Evolutionary conservation across 306 rosid genomes (phyloP), one percentile per base, ranked within the genome.

Genomic region (Leucaena leucocephala): DNA sequence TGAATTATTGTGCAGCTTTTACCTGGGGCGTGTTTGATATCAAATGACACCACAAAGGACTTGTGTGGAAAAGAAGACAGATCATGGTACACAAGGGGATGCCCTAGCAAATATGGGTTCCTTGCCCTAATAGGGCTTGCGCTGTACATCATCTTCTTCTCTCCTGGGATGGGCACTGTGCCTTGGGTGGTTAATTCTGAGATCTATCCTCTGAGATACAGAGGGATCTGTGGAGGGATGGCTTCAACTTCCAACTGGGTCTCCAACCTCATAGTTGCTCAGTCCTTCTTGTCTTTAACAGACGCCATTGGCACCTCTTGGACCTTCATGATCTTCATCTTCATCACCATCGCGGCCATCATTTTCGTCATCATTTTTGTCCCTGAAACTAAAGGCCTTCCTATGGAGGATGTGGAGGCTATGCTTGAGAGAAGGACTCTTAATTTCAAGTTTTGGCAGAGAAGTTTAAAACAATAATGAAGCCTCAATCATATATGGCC

Each of bases 101-200:
- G 94, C 40, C 94, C 94, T 43, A 90, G 92, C 80, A 61, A 86
- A 72, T 52, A 22, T 40, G 94, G 94, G 0, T 86, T 80, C 77
- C 79, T 86, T 48, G 92, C 94, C 45, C 77, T 90, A 2, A 7
- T 71, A 8, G 89, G 88, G 16, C 77, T 86, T 1, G 86, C 72
- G 4, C 82, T 90, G 10, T 90, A 90, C 86, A 90, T 86, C 54
- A 39, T 89, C 34, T 87, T 79, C 79, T 91, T 88, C 86, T 85
- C 96, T 4, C 93, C 91, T 15, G 93, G 96, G 2, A 91, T 87
- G 96, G 96, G 93, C 50, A 85, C 91, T 2, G 86, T 84, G 38
- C 93, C 96, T 16, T 91, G 96, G 96, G 91, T 89, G 45, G 90
- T 91, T 0, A 91, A 91, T 66, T 88, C 96, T 7, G 92, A 90